Evolutionary conservation across 2,329 filamentous ascomycete species (phyloP), one percentile per base, ranked within the genome.

Genomic region (Salinomyces thailandicus): DNA sequence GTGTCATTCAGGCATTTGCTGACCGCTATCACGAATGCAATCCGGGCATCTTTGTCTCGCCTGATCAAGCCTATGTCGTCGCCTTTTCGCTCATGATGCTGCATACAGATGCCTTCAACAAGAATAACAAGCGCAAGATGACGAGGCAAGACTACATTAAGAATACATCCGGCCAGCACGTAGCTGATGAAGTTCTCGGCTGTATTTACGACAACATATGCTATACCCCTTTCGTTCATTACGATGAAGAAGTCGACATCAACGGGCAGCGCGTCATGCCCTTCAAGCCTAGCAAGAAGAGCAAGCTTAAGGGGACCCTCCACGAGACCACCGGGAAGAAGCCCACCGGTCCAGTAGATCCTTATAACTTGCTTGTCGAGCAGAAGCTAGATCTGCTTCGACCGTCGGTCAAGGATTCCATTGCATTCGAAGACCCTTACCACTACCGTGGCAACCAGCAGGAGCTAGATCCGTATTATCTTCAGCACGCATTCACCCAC

Each of bases 81-180:
- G 86, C 89, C 12, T 98, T 98, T 57, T 96, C 89, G 2, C 77
- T 98, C 38, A 74, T 98, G 41, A 95, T 98, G 49, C 69, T 98
- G 20, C 91, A 98, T 52, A 96, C 91, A 0, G 91, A 98, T 56
- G 85, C 93, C n/a, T 96, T 96, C 75, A 98, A 98, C 69, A 94
- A 93, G 63, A 98, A 96, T 67, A 96, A 96, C 66, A 96, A 96
- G 64, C 76, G 91, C 60, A 98, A 98, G 62, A 98, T 98, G 91
- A 86, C 93, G 55, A 93, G 93, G 56, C 66, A 73, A 1, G 91
- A 96, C 54, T 98, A 98, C 61, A 72, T 96, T 49, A 95, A 93
- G 61, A 96, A 96, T 57, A 93, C 87, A 0, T 79, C 78, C 15
- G 86, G 84, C 3, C 87, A 96, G 57, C 84, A 84, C 11, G 83